phyloP scores from a whole-genome alignment of 176 grass and related monocot species.

The Neostapfia colusana region DNA sequence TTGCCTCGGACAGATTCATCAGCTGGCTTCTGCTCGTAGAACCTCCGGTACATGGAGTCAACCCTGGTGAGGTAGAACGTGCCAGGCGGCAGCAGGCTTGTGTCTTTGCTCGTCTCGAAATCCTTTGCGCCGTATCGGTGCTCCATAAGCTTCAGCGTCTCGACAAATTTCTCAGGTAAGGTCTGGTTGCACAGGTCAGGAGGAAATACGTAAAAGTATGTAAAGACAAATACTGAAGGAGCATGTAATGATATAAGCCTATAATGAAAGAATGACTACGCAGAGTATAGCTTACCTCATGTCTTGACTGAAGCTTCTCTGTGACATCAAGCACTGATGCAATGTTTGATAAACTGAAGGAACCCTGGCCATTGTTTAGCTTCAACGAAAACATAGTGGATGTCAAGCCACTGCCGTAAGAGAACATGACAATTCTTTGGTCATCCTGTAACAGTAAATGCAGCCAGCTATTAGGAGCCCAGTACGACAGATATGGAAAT shows the following conservation, averaged over 20 bases:
- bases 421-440: constrained; percentile 92
- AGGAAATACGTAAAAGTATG: neutral
- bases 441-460: constrained; percentile 50
- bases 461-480: neutral
- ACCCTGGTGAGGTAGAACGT: constrained; percentile 72
- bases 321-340: constrained; percentile 73
- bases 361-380: constrained; percentile 62
- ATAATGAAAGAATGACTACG: neutral
- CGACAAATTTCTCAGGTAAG: constrained; percentile 63
- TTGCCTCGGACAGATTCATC: constrained; percentile 14
- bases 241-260: constrained; percentile 31
- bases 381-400: constrained; percentile 85
- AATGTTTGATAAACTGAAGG: constrained; percentile 79
- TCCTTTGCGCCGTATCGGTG: constrained; percentile 73
- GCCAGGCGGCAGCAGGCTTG: constrained; percentile 53
- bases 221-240: neutral
- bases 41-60: constrained; percentile 70
- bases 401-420: constrained; percentile 87
- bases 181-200: constrained; percentile 34
- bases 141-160: constrained; percentile 75
- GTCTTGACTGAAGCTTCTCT: constrained; percentile 77
- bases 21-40: constrained; percentile 47
- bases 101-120: constrained; percentile 63
- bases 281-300: constrained; percentile 53
- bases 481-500: neutral